Base-by-base conservation (phyloP, 192 early-diverging fungal genomes). In the Dimargaris cristalligena region DNA sequence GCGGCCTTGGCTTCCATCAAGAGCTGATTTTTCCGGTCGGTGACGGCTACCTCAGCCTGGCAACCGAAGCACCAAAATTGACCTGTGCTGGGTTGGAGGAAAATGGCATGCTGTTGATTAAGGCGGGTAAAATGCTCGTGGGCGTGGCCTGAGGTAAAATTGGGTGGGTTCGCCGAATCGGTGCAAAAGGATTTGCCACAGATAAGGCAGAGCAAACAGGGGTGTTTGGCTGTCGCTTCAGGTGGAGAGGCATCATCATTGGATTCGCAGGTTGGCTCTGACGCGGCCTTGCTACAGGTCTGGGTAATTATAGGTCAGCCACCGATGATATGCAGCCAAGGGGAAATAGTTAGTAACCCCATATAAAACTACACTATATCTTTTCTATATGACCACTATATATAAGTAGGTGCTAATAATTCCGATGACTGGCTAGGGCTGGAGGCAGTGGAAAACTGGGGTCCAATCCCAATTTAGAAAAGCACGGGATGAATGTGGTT, bases 121-220 rank as follows among this genome's bases (percentile, higher is more conserved):
- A 31, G 26, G 10, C 55, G 55, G 38, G 33, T 57, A 35, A 20
- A 57, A n/a, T 57, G 55, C 22, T 35, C 55, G 20, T 38, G 35
- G 14, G 22, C n/a, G 32, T 57, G 55, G 6, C 55, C 55, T 9
- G 23, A 25, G 6, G 30, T 31, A 32, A 50, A 25, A 26, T 20
- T 26, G 22, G 20, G 22, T 0, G 20, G 11, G 26, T 20, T 26
- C 49, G 13, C 49, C 10, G 49, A 11, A 11, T 20, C n/a, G 16
- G 18, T 6, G 32, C 55, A 57, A 57, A 57, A 57, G 33, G 55
- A 25, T 31, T 35, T 34, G 55, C 55, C 55, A 25, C 55, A 57
- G 13, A 35, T 34, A 32, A 57, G 26, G 34, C 55, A 57, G 18
- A 57, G 33, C 3, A 57, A 34, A 4, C 18, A n/a, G 55, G 30